Percentiles rank a stretch among this genome's conserved stretches.
phyloP scores from a whole-genome alignment of 345 rosid species.

The Fremontodendron californicum region DNA sequence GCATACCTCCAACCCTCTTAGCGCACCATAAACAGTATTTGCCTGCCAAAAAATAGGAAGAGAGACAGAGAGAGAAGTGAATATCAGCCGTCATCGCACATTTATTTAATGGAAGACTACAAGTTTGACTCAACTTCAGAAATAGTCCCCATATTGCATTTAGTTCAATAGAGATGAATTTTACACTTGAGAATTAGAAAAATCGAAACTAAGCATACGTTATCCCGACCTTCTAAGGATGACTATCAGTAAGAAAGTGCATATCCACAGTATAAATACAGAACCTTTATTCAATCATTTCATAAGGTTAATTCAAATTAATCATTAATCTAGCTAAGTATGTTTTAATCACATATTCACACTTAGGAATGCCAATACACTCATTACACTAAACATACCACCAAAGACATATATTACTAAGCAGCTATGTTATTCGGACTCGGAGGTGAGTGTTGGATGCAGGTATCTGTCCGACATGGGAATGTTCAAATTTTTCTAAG shows the following conservation, averaged over 20 bases:
- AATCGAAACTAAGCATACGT: not conserved
- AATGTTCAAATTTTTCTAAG: too few species aligned
- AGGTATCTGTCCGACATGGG: not conserved
- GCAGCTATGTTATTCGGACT: not conserved
- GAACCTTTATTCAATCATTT: not conserved
- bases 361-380: not conserved
- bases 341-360: not conserved
- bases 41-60: constrained; percentile 12
- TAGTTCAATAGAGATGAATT: not conserved
- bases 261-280: not conserved
- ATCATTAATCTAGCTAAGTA: constrained; percentile 8
- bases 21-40: constrained; percentile 6
- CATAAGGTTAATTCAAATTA: not conserved
- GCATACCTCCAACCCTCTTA: constrained; percentile 48
- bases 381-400: not conserved
- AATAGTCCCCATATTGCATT: not conserved
- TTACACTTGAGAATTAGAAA: not conserved
- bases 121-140: not conserved
- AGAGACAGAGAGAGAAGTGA: not conserved
- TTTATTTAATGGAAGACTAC: not conserved
- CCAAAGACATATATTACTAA: not conserved
- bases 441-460: not conserved
- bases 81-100: not conserved
- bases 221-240: not conserved
- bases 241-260: not conserved